phyloP scores from a whole-genome alignment of 2,329 filamentous ascomycete species.

The Stachybotrys elegans region DNA sequence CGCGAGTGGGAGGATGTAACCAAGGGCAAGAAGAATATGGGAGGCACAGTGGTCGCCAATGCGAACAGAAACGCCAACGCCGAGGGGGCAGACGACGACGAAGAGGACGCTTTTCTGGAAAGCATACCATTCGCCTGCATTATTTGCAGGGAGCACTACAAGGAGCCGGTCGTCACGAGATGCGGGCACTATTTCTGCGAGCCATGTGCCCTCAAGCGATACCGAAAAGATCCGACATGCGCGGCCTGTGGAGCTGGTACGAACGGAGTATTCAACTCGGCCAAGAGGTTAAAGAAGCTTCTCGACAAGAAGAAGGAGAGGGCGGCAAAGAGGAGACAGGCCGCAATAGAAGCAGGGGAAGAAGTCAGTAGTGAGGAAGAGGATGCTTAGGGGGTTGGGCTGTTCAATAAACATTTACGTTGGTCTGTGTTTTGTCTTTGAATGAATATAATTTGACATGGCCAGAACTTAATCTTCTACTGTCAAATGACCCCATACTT shows the following conservation, averaged over 20 bases:
- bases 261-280: slow-evolving; percentile 82
- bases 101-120: slow-evolving; percentile 68
- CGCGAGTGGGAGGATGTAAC: slow-evolving; percentile 85
- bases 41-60: slow-evolving; percentile 57
- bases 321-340: slow-evolving; percentile 51
- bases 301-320: slow-evolving; percentile 67
- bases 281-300: slow-evolving; percentile 76
- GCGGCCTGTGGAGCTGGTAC: slow-evolving; percentile 82
- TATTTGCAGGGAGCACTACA: slow-evolving; percentile 76
- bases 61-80: slow-evolving; percentile 41
- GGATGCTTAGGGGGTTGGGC: slow-evolving; percentile 5
- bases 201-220: slow-evolving; percentile 78
- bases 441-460: no score
- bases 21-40: slow-evolving; percentile 61
- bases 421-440: no score
- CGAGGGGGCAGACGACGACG: slow-evolving; percentile 38
- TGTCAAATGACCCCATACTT: no score
- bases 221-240: slow-evolving; percentile 81
- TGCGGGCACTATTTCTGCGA: slow-evolving; percentile 98
- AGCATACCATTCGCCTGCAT: slow-evolving; percentile 87
- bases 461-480: no score
- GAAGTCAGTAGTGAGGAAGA: slow-evolving; percentile 41
- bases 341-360: slow-evolving; percentile 45
- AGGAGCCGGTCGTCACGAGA: slow-evolving; percentile 75
- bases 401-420: neutral